Conservation (phyloP, 495 filamentous ascomycete genomes). For the Tuber calosporum region DNA sequence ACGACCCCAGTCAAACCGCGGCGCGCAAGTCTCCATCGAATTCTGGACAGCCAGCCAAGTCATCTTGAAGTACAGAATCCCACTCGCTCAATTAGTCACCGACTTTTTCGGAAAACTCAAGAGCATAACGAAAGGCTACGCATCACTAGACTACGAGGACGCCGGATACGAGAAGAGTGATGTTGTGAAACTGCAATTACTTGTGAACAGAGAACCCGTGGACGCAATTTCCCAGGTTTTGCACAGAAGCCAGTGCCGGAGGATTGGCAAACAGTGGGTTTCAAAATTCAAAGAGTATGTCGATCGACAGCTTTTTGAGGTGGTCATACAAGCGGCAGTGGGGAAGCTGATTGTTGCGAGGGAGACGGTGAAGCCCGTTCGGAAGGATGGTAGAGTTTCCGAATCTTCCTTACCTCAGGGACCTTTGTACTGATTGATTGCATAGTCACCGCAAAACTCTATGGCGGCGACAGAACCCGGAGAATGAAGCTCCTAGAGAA, state of each 20-base stretch:
- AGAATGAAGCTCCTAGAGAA: constrained; percentile 85
- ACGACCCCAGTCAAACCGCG: constrained; percentile 56
- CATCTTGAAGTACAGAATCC: constrained; percentile 86
- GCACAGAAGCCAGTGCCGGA: constrained; percentile 67
- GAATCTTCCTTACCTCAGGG: background rate
- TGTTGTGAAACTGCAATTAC: constrained; percentile 80
- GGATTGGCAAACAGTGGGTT: constrained; percentile 78
- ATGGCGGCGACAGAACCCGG: constrained; percentile 77
- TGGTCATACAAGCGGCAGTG: constrained; percentile 85
- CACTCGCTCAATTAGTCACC: constrained; percentile 80
- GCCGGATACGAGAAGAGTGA: constrained; percentile 73
- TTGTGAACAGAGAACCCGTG: constrained; percentile 88
- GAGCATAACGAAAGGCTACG: constrained; percentile 69
- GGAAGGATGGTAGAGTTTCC: constrained; percentile 59
- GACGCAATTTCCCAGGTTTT: constrained; percentile 90
- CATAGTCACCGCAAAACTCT: constrained; percentile 76
- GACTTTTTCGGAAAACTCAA: constrained; percentile 98
- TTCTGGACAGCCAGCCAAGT: constrained; percentile 95
- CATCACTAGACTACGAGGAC: constrained; percentile 56
- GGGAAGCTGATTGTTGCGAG: constrained; percentile 79
- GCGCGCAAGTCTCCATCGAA: constrained; percentile 72
- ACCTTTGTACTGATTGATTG: background rate
- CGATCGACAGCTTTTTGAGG: constrained; percentile 89
- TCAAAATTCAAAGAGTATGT: constrained; percentile 96
- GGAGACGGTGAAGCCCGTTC: constrained; percentile 92